Conservation (phyloP, 2,329 filamentous ascomycete species). For the Coniella vitis region DNA sequence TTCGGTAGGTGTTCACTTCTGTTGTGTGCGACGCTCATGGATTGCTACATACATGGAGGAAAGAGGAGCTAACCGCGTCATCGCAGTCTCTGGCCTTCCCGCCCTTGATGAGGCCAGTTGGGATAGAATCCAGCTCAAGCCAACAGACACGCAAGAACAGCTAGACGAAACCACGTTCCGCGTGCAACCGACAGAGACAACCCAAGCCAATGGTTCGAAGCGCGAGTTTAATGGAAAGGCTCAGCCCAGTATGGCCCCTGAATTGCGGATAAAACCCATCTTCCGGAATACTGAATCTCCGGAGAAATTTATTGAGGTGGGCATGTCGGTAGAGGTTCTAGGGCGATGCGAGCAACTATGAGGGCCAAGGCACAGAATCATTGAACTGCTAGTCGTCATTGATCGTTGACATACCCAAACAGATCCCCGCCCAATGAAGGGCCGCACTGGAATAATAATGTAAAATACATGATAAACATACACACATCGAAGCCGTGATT, state of each 20-base stretch:
- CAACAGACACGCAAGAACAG: constrained; percentile 38
- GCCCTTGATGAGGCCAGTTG: constrained; percentile 66
- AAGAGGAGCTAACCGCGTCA: neutral
- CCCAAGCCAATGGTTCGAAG: constrained; percentile 45
- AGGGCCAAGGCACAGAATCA: constrained; percentile 22
- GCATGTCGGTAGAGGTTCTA: constrained; percentile 47
- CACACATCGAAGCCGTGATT: too few species aligned
- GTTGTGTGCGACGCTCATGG: neutral
- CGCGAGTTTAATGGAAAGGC: constrained; percentile 57
- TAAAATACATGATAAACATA: constrained; percentile 7
- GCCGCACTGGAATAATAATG: neutral
- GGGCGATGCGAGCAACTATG: constrained; percentile 41
- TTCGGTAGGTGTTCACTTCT: constrained; percentile 40
- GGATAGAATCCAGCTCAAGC: constrained; percentile 52
- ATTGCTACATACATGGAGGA: neutral
- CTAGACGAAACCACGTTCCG: constrained; percentile 42
- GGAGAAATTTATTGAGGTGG: constrained; percentile 40
- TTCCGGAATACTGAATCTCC: constrained; percentile 28
- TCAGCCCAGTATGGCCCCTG: constrained; percentile 50
- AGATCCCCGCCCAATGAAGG: too few species aligned
- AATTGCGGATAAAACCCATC: constrained; percentile 59
- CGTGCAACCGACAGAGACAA: too few species aligned
- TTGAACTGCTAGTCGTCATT: neutral
- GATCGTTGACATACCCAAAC: neutral
- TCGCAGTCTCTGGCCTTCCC: constrained; percentile 50